These are phyloP conservation scores for Candida tunisiensis DNA, from an alignment of 1,139 yeast genomes.

Conservation along the genomic window DNA sequence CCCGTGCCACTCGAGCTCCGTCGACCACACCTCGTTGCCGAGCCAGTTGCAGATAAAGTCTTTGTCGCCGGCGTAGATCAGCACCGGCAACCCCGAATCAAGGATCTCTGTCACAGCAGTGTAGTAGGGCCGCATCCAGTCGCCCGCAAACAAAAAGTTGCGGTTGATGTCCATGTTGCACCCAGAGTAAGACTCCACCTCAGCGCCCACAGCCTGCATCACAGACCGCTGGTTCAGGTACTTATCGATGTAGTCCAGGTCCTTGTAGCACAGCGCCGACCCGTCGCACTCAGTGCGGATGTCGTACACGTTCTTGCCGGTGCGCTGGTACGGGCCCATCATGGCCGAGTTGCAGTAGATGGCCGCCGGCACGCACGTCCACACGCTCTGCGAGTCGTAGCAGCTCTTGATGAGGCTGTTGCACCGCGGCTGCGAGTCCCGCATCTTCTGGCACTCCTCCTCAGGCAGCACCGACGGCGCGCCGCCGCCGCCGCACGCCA, in stretches of 20 bases:
- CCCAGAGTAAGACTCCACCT: constrained; percentile 64
- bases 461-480: constrained; percentile 55
- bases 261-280: constrained; percentile 54
- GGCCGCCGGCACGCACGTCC: constrained; percentile 89
- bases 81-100: constrained; percentile 51
- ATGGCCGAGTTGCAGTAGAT: constrained; percentile 81
- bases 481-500: constrained; percentile 76
- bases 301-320: constrained; percentile 90
- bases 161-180: constrained; percentile 57
- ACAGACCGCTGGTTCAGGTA: constrained; percentile 56
- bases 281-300: constrained; percentile 76
- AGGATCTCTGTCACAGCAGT: constrained; percentile 40
- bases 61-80: constrained; percentile 79
- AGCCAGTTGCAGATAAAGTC: constrained; percentile 86
- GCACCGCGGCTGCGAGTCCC: constrained; percentile 64
- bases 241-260: constrained; percentile 44
- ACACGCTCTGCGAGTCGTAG: constrained; percentile 59
- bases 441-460: constrained; percentile 69
- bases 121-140: constrained; percentile 54
- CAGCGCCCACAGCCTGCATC: constrained; percentile 79
- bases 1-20: constrained; percentile 46
- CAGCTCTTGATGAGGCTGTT: constrained; percentile 63
- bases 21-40: constrained; percentile 70
- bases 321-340: constrained; percentile 74
- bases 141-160: constrained; percentile 44